Evolutionary conservation across 129 eudicot genomes (phyloP).

Genomic region (Chrysanthemum makinoi): DNA sequence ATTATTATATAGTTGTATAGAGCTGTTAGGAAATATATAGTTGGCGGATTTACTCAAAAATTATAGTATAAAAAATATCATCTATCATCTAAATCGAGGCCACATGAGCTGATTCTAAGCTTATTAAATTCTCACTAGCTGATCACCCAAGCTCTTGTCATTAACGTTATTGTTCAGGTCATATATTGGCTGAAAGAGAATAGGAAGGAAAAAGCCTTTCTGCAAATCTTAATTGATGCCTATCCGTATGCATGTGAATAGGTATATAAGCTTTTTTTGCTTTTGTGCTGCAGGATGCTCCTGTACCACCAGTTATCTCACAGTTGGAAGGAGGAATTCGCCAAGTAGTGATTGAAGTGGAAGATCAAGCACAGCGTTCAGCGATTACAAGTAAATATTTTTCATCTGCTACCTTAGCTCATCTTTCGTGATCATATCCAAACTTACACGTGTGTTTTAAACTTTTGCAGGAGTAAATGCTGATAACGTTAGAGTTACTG

Average conservation of each 20-base stretch:
- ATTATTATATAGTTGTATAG: background rate
- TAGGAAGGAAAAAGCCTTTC: too few species aligned
- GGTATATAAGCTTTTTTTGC: background rate
- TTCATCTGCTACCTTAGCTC: background rate
- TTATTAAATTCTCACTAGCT: too few species aligned
- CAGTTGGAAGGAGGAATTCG: slow-evolving; percentile 95
- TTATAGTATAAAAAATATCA: too few species aligned
- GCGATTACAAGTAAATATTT: slow-evolving; percentile 74
- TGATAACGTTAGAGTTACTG: slow-evolving; percentile 92
- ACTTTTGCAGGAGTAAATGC: slow-evolving; percentile 88
- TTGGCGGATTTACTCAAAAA: too few species aligned
- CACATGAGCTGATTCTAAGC: too few species aligned
- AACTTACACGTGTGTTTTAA: slow-evolving; percentile 16
- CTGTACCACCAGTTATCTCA: slow-evolving; percentile 91
- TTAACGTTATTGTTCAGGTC: too few species aligned
- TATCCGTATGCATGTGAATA: background rate
- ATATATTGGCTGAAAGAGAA: too few species aligned
- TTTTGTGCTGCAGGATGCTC: too few species aligned
- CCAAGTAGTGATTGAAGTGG: slow-evolving; percentile 98
- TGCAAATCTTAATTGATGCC: slow-evolving; percentile 2
- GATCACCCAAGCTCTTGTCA: too few species aligned
- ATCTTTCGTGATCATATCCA: background rate
- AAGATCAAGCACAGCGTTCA: slow-evolving; percentile 95
- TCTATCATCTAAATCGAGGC: too few species aligned
- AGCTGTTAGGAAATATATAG: too few species aligned